phyloP scores from a whole-genome alignment of 169 alveolate genomes.

The Eimeria acervulina region DNA sequence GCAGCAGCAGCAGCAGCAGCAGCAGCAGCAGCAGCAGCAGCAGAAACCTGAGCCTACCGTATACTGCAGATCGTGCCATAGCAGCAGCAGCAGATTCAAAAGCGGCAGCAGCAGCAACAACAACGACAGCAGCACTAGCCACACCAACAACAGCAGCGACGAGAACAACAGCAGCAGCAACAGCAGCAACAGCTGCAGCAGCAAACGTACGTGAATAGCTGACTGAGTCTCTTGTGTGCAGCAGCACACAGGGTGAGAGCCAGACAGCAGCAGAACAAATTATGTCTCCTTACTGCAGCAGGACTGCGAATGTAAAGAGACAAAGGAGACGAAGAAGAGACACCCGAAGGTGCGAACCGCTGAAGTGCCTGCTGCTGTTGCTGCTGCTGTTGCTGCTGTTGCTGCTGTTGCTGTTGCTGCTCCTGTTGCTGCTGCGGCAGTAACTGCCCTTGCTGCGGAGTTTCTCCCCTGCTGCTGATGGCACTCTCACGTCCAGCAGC shows the following conservation, averaged over 20 bases:
- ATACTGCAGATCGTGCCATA: neutral
- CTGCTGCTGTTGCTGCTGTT: neutral
- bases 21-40: neutral
- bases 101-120: no score
- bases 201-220: neutral
- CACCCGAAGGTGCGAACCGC: constrained; percentile 8
- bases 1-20: constrained; percentile 25
- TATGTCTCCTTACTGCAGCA: neutral
- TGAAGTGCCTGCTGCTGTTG: neutral
- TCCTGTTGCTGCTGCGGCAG: no score
- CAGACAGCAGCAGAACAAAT: neutral
- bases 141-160: neutral
- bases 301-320: neutral
- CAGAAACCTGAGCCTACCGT: neutral
- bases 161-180: neutral
- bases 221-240: no score
- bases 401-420: neutral
- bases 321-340: neutral
- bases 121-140: neutral
- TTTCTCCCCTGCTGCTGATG: neutral
- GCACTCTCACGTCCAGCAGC: constrained; percentile 9
- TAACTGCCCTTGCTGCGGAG: no score
- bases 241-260: neutral
- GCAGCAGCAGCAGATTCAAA: neutral
- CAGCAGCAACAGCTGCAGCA: constrained; percentile 11